Evolutionary conservation across 1,139 yeast genomes (phyloP), one percentile per base, ranked within the genome.

Genomic region (Kurtzmaniella quercitrusa): DNA sequence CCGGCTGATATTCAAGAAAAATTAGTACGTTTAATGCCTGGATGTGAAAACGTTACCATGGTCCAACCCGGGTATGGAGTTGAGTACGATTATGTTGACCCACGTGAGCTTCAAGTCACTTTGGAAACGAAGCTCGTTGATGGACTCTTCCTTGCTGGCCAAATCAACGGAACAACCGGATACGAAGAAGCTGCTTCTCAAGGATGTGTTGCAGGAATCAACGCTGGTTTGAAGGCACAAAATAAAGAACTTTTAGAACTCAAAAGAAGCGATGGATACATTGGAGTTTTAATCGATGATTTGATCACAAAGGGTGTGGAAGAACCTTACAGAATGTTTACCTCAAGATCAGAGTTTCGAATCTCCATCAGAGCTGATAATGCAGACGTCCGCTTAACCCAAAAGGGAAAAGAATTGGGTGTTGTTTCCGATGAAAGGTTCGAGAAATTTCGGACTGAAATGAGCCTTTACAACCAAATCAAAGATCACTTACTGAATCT

Each of bases 101-200:
- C 99, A 2, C 74, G 96, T 48, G 97, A 91, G 55, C 71, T 94
- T 43, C 73, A 75, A 42, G 75, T 74, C 40, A 86, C 95, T 0
- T 63, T 94, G 38, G 96, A 93, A 58, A 88, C 98, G 0, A 89
- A 88, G 55, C 63, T 79, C 5, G 81, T 94, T 1, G 66, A 74
- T 15, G 98, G 98, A 0, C 65, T 94, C 36, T 94, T 68, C 56
- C 70, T 94, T 42, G 99, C 98, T 0, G 99, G 99, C 1, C 99
- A 94, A 63, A 94, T 94, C 36, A 94, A 94, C 58, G 99, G 99
- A 37, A 94, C 99, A 1, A 94, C 99, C 0, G 99, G 99, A 0
- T 94, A 94, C 55, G 99, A 94, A 65, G 99, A 94, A 60, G 99
- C 99, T 0, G 96, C 97, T 2, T 84, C 98, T 0, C 98, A 93